Base-by-base conservation (phyloP, 768 basidiomycete species). In the Sporobolomyces roseus region DNA sequence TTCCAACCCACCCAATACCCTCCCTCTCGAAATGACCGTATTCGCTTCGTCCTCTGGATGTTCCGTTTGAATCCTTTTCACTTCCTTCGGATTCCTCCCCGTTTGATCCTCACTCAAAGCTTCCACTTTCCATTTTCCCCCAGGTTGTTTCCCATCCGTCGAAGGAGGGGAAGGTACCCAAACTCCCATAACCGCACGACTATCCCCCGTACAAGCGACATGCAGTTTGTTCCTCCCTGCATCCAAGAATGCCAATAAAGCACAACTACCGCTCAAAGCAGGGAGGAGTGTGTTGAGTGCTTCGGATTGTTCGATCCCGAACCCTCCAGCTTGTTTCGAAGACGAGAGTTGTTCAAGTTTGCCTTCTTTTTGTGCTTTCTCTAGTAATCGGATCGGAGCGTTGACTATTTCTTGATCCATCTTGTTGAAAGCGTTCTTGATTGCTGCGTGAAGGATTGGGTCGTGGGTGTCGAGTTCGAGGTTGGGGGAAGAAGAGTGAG, bases 101-200 rank as follows among this genome's bases (percentile, higher is more conserved):
- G 93, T 97, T 81, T 97, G 93, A 77, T 98, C 96, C 78, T 97
- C 92, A 33, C 85, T 77, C 96, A 91, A 35, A 93, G 88, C 52
- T 87, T 84, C 96, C 96, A 99, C 60, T 81, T 83, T 6, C 71
- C 67, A 35, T 63, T 65, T 16, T 17, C 38, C 17, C 38, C 38
- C n/a, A n/a, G n/a, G n/a, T n/a, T n/a, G n/a, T n/a, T n/a, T n/a
- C n/a, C n/a, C n/a, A n/a, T n/a, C n/a, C n/a, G n/a, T n/a, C n/a
- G n/a, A n/a, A n/a, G n/a, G n/a, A n/a, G n/a, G n/a, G n/a, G n/a
- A n/a, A 58, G 85, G 83, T 70, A 90, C 87, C 88, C 90, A 93
- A 43, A 91, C 84, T 25, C 96, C 96, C 27, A 94, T 93, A 9
- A 99, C 92, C 17, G 96, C 96, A 54, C 96, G 85, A 76, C 90